Conservation (phyloP, 805 yeast species). For the Sugiyamaella lignohabitans region DNA sequence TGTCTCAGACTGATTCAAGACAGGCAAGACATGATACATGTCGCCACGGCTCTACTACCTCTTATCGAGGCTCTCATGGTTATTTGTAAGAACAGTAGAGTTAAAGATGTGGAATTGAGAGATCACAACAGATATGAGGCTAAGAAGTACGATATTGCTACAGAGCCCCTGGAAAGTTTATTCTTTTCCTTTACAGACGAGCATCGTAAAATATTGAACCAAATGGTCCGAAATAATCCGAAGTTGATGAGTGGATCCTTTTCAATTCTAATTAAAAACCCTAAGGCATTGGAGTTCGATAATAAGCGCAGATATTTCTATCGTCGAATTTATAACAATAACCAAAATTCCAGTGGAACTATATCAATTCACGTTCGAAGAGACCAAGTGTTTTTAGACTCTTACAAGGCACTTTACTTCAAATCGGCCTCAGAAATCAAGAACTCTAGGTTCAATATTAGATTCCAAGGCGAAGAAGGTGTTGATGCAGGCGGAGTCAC, state of each 20-base stretch:
- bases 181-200: slow-evolving; percentile 84
- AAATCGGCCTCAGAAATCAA: slow-evolving; percentile 69
- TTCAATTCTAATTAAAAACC: slow-evolving; percentile 78
- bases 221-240: slow-evolving; percentile 86
- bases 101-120: slow-evolving; percentile 48
- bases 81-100: slow-evolving; percentile 81
- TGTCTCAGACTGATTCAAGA: slow-evolving; percentile 60
- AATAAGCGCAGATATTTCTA: slow-evolving; percentile 84
- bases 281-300: slow-evolving; percentile 87
- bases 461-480: slow-evolving; percentile 91
- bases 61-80: slow-evolving; percentile 90
- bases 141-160: slow-evolving; percentile 53
- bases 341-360: slow-evolving; percentile 19
- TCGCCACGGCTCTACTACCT: slow-evolving; percentile 78
- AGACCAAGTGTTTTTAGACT: slow-evolving; percentile 86
- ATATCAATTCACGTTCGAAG: slow-evolving; percentile 67
- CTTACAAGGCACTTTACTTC: slow-evolving; percentile 76
- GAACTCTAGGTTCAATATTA: slow-evolving; percentile 64
- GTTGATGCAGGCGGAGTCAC: slow-evolving; percentile 98
- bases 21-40: slow-evolving; percentile 47
- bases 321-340: slow-evolving; percentile 50
- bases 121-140: slow-evolving; percentile 54
- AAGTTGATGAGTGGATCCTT: slow-evolving; percentile 95
- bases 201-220: slow-evolving; percentile 80
- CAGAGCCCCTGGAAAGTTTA: slow-evolving; percentile 67